Conservation (phyloP, 805 yeast species). For the Metschnikowia drakensbergensis region DNA sequence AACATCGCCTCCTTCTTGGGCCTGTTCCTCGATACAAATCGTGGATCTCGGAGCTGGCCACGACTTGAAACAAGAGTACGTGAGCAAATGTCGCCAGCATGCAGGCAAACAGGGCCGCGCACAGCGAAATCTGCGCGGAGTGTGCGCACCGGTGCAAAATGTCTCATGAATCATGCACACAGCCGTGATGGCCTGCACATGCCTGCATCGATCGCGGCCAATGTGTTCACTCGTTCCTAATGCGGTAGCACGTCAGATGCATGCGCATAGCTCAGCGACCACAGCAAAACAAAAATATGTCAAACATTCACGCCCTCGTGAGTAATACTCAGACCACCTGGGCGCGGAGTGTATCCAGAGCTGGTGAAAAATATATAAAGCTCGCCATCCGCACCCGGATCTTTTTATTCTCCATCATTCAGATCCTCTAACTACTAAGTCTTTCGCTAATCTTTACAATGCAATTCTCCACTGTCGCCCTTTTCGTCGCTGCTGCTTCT, state of each 20-base stretch:
- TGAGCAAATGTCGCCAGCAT: neutral
- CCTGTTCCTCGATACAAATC: too few relatives aligned
- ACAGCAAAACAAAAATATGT: constrained; percentile 4
- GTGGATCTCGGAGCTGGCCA: too few relatives aligned
- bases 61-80: too few relatives aligned
- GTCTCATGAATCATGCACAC: neutral
- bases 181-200: neutral
- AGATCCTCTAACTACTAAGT: constrained; percentile 26
- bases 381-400: constrained; percentile 8
- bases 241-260: neutral
- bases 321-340: neutral
- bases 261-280: neutral
- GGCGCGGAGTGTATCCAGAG: constrained; percentile 1
- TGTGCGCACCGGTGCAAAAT: too few relatives aligned
- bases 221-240: neutral
- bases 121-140: too few relatives aligned
- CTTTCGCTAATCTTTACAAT: constrained; percentile 27
- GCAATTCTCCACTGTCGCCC: constrained; percentile 46
- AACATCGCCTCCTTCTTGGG: too few relatives aligned
- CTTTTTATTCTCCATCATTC: constrained; percentile 17
- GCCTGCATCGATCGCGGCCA: neutral
- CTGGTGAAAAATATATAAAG: constrained; percentile 9
- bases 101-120: neutral
- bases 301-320: constrained; percentile 1
- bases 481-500: constrained; percentile 31